These are phyloP conservation scores for Exophiala bonariae DNA, from an alignment of 2,329 filamentous ascomycete species.

Conservation along the genomic window DNA sequence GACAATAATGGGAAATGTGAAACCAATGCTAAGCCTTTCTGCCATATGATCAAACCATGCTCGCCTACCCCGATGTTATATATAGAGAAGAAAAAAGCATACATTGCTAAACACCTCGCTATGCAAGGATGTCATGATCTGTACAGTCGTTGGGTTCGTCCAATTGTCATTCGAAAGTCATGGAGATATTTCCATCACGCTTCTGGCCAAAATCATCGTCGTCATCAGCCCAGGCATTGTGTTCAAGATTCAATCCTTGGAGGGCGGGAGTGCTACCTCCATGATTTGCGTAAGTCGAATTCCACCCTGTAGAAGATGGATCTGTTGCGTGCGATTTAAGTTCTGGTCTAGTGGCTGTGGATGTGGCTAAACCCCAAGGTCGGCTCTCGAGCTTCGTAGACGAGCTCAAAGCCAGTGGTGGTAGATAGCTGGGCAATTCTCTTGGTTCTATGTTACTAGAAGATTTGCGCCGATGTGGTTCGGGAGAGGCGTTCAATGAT, in stretches of 20 bases:
- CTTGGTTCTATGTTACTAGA: constrained; percentile 17
- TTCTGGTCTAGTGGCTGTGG: constrained; percentile 21
- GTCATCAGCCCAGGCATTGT: constrained; percentile 70
- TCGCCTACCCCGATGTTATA: constrained; percentile 1
- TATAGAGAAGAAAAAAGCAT: too few relatives aligned
- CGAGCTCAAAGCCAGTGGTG: constrained; percentile 21
- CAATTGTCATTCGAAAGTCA: constrained; percentile 71
- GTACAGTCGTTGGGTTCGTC: constrained; percentile 3
- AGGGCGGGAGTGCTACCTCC: constrained; percentile 15
- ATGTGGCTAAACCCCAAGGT: too few relatives aligned
- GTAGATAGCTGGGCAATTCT: constrained; percentile 26
- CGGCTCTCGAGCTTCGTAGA: constrained; percentile 10
- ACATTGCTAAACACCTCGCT: constrained; percentile 17
- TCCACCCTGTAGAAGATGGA: constrained; percentile 13
- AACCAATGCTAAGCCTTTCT: too few relatives aligned
- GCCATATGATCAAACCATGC: too few relatives aligned
- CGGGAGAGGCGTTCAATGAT: constrained; percentile 6
- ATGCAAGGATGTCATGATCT: constrained; percentile 7
- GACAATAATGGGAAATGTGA: too few relatives aligned
- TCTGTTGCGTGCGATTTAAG: constrained; percentile 23
- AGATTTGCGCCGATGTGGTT: constrained; percentile 6
- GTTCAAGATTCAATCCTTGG: constrained; percentile 38
- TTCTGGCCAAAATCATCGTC: constrained; percentile 67
- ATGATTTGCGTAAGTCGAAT: not conserved
- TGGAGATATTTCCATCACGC: constrained; percentile 69